phyloP scores from a whole-genome alignment of 495 filamentous ascomycete species.

The Aspergillus bridgeri region DNA sequence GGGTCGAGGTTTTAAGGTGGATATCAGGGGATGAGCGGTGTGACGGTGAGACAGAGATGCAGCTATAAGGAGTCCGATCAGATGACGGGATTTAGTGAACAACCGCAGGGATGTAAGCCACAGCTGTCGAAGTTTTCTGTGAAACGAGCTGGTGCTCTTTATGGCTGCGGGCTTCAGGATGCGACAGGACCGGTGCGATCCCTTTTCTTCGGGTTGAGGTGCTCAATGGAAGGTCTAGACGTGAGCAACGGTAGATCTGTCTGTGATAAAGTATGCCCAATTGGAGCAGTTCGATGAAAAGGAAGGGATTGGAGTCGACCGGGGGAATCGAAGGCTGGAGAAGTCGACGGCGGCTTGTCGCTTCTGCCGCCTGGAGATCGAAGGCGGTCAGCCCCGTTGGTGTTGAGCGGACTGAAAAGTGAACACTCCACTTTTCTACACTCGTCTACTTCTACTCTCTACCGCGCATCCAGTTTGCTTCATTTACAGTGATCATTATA shows the following conservation, averaged over 20 bases:
- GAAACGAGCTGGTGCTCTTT: conserved; percentile 1
- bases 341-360: conserved; percentile 1
- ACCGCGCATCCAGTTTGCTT: neutral
- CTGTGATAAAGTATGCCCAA: neutral
- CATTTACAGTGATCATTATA: neutral
- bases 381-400: conserved; percentile 17
- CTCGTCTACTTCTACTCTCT: neutral
- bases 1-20: neutral
- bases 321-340: neutral
- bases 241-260: neutral
- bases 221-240: neutral
- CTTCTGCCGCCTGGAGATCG: conserved; percentile 23
- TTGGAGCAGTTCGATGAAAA: neutral
- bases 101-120: too few relatives aligned
- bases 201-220: neutral
- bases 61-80: neutral
- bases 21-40: neutral
- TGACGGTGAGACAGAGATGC: neutral
- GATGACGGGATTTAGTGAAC: neutral
- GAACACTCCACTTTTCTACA: neutral
- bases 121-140: neutral
- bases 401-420: neutral
- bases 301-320: neutral
- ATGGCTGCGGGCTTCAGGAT: neutral
- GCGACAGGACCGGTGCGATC: neutral